These are phyloP conservation scores for Trichoderma citrinoviride DNA, from an alignment of 2,329 filamentous ascomycete genomes.

Conservation along the genomic window DNA sequence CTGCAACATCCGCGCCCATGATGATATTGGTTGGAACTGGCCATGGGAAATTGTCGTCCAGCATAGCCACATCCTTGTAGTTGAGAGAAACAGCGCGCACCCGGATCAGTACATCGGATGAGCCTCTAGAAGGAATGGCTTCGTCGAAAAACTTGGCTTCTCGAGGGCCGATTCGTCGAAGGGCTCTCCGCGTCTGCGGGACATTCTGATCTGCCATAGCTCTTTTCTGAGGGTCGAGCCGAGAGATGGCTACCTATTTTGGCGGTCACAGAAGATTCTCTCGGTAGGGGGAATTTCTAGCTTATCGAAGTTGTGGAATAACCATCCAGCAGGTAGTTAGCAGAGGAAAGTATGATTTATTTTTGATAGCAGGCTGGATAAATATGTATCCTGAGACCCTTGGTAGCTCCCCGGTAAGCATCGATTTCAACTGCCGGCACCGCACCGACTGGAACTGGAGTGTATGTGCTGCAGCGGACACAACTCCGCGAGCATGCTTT, in stretches of 20 bases:
- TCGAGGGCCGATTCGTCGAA: not conserved
- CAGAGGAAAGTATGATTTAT: not conserved
- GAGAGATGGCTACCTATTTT: too few relatives aligned
- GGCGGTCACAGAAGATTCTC: not conserved
- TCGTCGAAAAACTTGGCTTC: constrained; percentile 1
- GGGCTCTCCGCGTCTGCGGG: constrained; percentile 6
- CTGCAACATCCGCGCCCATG: constrained; percentile 9
- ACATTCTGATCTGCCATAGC: not conserved
- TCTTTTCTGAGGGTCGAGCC: too few relatives aligned
- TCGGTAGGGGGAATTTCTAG: too few relatives aligned
- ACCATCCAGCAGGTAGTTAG: not conserved
- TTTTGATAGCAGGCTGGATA: not conserved
- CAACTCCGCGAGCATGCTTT: too few relatives aligned
- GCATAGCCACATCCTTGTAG: constrained; percentile 13
- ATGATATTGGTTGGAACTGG: not conserved
- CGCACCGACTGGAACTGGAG: not conserved
- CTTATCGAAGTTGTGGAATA: not conserved
- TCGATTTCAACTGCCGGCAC: not conserved
- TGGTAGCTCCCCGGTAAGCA: too few relatives aligned
- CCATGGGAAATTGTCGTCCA: constrained; percentile 2
- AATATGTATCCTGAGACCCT: not conserved
- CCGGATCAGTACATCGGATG: constrained; percentile 12
- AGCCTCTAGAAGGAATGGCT: not conserved
- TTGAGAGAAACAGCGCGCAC: constrained; percentile 18
- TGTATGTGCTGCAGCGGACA: too few relatives aligned